Evolutionary conservation across 2,329 filamentous ascomycete species (phyloP).

Genomic region (Pyrenophora teres): DNA sequence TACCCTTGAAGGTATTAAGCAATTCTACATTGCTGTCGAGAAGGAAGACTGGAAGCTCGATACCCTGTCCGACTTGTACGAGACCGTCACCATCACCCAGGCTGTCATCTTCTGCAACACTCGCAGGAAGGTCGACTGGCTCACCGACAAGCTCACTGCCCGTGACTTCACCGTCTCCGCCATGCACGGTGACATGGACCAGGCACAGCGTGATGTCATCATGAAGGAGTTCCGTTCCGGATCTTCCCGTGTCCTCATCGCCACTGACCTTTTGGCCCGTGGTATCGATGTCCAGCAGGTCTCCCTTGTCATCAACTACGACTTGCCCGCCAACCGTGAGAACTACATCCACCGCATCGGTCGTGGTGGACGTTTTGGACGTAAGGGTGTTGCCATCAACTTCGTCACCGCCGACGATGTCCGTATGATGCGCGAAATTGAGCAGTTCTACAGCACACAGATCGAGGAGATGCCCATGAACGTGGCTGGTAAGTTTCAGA

Average conservation of each 20-base stretch:
- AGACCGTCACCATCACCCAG: constrained; percentile 97
- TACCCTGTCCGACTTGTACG: constrained; percentile 97
- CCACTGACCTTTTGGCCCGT: constrained; percentile 96
- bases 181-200: constrained; percentile 99
- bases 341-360: constrained; percentile 99
- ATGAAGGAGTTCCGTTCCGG: constrained; percentile 99
- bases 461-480: constrained; percentile 99
- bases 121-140: constrained; percentile 97
- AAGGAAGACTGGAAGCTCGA: constrained; percentile 99
- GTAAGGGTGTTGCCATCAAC: constrained; percentile 99
- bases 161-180: constrained; percentile 98
- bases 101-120: constrained; percentile 99
- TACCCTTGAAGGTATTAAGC: constrained; percentile 95
- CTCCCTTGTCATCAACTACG: constrained; percentile 98
- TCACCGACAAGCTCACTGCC: constrained; percentile 99
- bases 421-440: constrained; percentile 99
- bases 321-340: constrained; percentile 96
- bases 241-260: constrained; percentile 94
- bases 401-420: constrained; percentile 99
- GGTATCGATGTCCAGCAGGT: constrained; percentile 99
- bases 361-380: constrained; percentile 90
- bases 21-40: constrained; percentile 99
- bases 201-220: constrained; percentile 96
- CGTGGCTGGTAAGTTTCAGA: constrained; percentile 63
- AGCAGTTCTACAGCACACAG: constrained; percentile 99